Base-by-base conservation (phyloP, 1,284 basidiomycete genomes). In the Leccinum pachyderme region DNA sequence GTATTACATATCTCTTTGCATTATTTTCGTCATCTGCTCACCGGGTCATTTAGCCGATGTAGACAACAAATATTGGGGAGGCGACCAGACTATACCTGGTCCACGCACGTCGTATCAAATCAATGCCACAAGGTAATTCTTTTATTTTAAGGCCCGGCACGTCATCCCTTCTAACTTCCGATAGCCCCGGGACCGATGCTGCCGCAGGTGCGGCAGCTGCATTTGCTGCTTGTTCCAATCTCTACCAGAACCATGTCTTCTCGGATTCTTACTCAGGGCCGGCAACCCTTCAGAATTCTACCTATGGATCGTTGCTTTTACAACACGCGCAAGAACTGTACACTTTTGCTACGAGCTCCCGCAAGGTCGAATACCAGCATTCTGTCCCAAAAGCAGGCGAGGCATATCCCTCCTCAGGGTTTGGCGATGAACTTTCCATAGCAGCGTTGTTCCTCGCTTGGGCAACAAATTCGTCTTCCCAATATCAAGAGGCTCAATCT, bases 41-140 rank as follows among this genome's bases (percentile, higher is more conserved):
- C 52, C 12, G 8, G 28, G 29, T 5, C 39, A 32, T 50, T 32
- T 67, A 82, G 83, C 75, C 15, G 66, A 81, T 49, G 63, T 81
- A 27, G 90, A 95, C 70, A 82, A 91, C 61, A 77, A 78, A 3
- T 97, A 95, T 64, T 95, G 93, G 92, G 92, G 95, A 51, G 92
- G 92, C 2, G 94, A 97, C 64, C 78, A 76, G 49, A 77, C 77
- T 58, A 92, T 98, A 52, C 92, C 93, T 4, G 73, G 71, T 12
- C 82, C 85, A 31, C 84, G 94, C 32, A 81, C 86, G 0, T 84
- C 88, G 0, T 95, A 83, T 73, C 83, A 86, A 62, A 84, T 97
- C 63, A 93, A 94, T 57, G 72, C 79, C 52, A 84, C 84, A 2
- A 77, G 65, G 68, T 72, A 56, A 45, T 47, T 12, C 39, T 28